Conservation (phyloP, 2,329 filamentous ascomycete genomes). For the Hymenoscyphus infarciens region DNA sequence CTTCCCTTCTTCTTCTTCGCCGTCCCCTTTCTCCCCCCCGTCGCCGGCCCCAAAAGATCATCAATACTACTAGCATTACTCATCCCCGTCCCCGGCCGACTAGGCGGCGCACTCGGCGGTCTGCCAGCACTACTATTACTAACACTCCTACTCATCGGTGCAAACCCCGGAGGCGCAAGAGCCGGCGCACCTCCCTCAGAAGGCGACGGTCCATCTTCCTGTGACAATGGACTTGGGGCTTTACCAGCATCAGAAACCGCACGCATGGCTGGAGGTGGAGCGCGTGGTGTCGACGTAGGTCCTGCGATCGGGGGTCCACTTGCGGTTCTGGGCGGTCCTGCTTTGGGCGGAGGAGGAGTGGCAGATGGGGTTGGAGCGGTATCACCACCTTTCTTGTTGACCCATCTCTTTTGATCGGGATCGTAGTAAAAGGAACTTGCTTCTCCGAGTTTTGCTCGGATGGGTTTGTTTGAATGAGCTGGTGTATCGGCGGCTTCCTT, state of each 20-base stretch:
- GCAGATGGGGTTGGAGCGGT: slow-evolving; percentile 56
- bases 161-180: slow-evolving; percentile 17
- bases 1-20: slow-evolving; percentile 71
- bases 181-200: background rate
- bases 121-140: slow-evolving; percentile 26
- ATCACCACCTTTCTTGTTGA: slow-evolving; percentile 84
- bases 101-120: slow-evolving; percentile 47
- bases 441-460: slow-evolving; percentile 91
- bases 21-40: slow-evolving; percentile 55
- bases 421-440: slow-evolving; percentile 92
- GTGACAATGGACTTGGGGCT: slow-evolving; percentile 29
- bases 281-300: slow-evolving; percentile 10
- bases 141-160: slow-evolving; percentile 26
- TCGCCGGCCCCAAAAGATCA: slow-evolving; percentile 76
- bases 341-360: slow-evolving; percentile 75
- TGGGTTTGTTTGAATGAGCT: slow-evolving; percentile 59
- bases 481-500: slow-evolving; percentile 47
- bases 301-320: slow-evolving; percentile 18
- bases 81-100: slow-evolving; percentile 73
- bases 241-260: slow-evolving; percentile 28
- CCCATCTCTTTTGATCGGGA: slow-evolving; percentile 93
- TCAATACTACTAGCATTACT: slow-evolving; percentile 94
- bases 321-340: slow-evolving; percentile 41
- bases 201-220: slow-evolving; percentile 9
- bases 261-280: slow-evolving; percentile 2